phyloP scores from a whole-genome alignment of 371 early-diverging fungal genomes.

The Mitosporidium daphniae region DNA sequence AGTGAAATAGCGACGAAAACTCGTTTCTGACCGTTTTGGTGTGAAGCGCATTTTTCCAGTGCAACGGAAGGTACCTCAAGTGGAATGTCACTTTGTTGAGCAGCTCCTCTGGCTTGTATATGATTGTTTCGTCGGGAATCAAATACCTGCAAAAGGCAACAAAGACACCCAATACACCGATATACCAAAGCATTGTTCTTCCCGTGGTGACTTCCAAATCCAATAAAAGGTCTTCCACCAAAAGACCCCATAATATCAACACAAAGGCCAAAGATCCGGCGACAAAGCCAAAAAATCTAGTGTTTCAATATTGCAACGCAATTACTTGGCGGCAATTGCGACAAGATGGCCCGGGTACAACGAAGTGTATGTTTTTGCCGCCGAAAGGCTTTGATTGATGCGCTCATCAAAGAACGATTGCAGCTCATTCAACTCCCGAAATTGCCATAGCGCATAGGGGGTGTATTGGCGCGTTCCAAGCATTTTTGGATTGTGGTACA shows the following conservation, averaged over 20 bases:
- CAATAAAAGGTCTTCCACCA: conserved; percentile 43
- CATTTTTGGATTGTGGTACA: conserved; percentile 40
- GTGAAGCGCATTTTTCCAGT: conserved; percentile 43
- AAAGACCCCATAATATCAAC: conserved; percentile 27
- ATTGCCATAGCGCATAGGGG: conserved; percentile 45
- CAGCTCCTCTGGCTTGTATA: conserved; percentile 32
- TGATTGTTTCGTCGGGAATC: conserved; percentile 34
- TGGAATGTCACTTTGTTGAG: conserved; percentile 32
- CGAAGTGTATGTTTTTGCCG: conserved; percentile 33
- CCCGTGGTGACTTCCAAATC: conserved; percentile 51
- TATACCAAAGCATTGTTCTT: conserved; percentile 45
- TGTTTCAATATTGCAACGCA: not conserved
- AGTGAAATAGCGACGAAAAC: conserved; percentile 33
- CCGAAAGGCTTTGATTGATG: conserved; percentile 20
- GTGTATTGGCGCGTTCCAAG: conserved; percentile 41
- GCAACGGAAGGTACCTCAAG: conserved; percentile 48
- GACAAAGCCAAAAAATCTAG: conserved; percentile 45
- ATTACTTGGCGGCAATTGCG: conserved; percentile 25
- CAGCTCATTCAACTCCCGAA: conserved; percentile 77
- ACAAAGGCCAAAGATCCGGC: conserved; percentile 52
- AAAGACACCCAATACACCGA: conserved; percentile 43
- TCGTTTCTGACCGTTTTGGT: conserved; percentile 35
- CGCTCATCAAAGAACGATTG: conserved; percentile 45
- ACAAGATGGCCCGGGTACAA: conserved; percentile 52
- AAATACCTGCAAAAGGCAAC: conserved; percentile 37